Percentiles rank a stretch among this genome's conserved stretches.
Conservation (phyloP, 371 early-diverging fungal species). For the Mortierella polycephala region DNA sequence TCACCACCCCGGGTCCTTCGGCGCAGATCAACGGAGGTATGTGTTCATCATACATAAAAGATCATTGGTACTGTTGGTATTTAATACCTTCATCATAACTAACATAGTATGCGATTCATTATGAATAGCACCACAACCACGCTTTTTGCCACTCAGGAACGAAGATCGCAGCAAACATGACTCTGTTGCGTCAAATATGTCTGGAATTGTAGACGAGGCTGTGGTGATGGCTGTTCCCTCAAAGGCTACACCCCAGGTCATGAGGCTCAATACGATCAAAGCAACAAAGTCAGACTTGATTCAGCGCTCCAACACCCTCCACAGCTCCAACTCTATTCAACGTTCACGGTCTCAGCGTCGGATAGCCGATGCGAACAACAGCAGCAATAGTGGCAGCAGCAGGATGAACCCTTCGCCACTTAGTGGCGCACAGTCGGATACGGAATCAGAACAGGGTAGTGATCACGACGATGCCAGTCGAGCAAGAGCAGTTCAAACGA, state of each 20-base stretch:
- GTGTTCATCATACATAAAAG: not conserved
- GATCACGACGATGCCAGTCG: not conserved
- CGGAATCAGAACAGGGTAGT: constrained; percentile 8
- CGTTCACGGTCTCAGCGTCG: constrained; percentile 41
- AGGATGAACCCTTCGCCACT: constrained; percentile 20
- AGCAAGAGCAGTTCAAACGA: not conserved
- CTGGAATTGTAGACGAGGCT: constrained; percentile 38
- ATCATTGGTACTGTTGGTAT: not conserved
- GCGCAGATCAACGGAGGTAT: constrained; percentile 25
- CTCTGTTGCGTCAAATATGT: constrained; percentile 34
- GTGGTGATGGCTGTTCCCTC: constrained; percentile 48
- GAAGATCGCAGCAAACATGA: constrained; percentile 38
- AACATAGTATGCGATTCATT: not conserved
- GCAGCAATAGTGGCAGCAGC: not conserved
- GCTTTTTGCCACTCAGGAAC: constrained; percentile 12
- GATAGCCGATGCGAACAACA: constrained; percentile 8
- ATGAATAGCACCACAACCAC: constrained; percentile 19
- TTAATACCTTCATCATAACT: not conserved
- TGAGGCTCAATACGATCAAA: constrained; percentile 44
- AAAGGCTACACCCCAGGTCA: constrained; percentile 51
- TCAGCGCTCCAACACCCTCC: constrained; percentile 51
- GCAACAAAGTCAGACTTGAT: constrained; percentile 42
- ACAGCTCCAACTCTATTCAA: constrained; percentile 44
- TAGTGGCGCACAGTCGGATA: constrained; percentile 9
- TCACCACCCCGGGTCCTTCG: constrained; percentile 20